phyloP scores from a whole-genome alignment of 2,329 filamentous ascomycete species.

The Cladorrhinum sp. region DNA sequence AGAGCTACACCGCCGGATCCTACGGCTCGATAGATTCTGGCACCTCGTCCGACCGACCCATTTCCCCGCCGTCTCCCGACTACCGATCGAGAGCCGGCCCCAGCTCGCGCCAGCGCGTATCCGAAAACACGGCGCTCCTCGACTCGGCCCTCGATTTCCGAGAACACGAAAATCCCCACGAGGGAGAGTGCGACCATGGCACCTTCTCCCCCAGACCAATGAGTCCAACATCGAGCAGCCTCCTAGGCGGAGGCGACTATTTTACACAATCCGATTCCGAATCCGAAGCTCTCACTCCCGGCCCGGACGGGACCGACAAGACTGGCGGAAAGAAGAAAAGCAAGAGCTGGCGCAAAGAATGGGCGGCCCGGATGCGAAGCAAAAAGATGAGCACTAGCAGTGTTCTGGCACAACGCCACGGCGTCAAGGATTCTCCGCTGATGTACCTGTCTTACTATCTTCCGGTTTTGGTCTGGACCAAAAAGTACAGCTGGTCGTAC shows the following conservation, averaged over 20 bases:
- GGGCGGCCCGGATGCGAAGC: conserved; percentile 51
- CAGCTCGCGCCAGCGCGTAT: conserved; percentile 26
- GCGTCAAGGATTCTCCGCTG: conserved; percentile 66
- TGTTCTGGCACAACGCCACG: conserved; percentile 67
- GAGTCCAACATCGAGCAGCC: conserved; percentile 41
- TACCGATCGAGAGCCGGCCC: conserved; percentile 24
- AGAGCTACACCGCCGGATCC: conserved; percentile 39
- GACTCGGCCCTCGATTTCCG: conserved; percentile 33
- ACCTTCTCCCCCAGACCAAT: conserved; percentile 69
- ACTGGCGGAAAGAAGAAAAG: conserved; percentile 36
- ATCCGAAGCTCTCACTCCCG: conserved; percentile 23
- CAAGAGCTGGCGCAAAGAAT: conserved; percentile 47
- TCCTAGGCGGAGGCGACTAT: conserved; percentile 14
- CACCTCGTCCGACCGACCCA: conserved; percentile 6
- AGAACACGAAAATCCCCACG: conserved; percentile 40
- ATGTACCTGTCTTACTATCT: conserved; percentile 96
- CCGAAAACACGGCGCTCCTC: conserved; percentile 53
- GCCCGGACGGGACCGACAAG: conserved; percentile 15
- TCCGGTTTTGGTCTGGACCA: conserved; percentile 85
- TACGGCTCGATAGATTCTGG: conserved; percentile 16
- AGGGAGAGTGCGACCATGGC: conserved; percentile 64
- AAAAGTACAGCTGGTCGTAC: conserved; percentile 79
- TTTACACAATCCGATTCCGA: conserved; percentile 30
- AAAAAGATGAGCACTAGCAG: conserved; percentile 72
- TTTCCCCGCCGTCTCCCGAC: conserved; percentile 12